Evolutionary conservation across 768 basidiomycete genomes (phyloP), one percentile per base, ranked within the genome.

Genomic region (Macrolepiota dolichaula): DNA sequence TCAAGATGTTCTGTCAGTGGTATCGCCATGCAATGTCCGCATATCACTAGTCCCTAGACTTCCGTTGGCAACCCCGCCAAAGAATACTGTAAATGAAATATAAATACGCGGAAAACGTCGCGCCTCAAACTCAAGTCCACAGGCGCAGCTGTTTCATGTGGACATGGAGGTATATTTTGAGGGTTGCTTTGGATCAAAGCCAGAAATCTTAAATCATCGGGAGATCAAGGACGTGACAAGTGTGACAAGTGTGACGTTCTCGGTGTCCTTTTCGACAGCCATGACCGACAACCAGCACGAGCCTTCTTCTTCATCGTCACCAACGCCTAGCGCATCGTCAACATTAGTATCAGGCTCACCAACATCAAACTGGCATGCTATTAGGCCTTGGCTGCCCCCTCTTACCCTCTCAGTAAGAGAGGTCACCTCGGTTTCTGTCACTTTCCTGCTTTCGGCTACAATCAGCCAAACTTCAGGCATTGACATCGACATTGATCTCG

Each of bases 361-460:
- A 27, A 69, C 70, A 49, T 71, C 71, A 2, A 67, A 61, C 57
- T 93, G 91, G 91, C 85, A 85, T 61, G 76, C 87, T 11, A 86
- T 93, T 65, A 82, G 90, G 13, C 92, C 91, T 6, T 92, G 89
- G 87, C 78, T 81, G 4, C 86, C 87, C 38, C 85, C 84, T 35
- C 76, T 93, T n/a, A 80, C 84, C 1, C 82, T 94, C 13, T 74
- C 81, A 12, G 88, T 92, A 44, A 81, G 85, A 46, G 92, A 94
- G 77, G 86, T 94, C 54, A 91, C 92, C 24, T 93, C 92, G 0
- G 92, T 93, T 46, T 92, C 92, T 1, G 90, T 84, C 9, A 92
- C 91, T 0, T 92, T 94, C 68, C 81, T 88, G 62, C 80, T 94
- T 24, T 85, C 85, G 0, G 84, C 87, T 40, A 49, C 55, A 29